Conservation (phyloP, 768 basidiomycete species). For the Pisolithus sp. region DNA sequence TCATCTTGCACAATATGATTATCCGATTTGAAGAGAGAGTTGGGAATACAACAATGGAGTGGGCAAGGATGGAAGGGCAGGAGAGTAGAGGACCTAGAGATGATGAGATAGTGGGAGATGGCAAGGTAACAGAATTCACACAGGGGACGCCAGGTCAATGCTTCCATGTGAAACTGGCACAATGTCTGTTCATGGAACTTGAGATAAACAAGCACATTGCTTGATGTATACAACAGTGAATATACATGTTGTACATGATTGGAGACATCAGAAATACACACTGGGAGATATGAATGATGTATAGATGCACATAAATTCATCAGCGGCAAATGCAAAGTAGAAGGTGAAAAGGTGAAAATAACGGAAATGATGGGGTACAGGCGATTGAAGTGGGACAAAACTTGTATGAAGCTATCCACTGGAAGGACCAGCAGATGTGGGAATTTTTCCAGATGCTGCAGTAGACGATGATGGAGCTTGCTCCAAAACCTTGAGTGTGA, state of each 20-base stretch:
- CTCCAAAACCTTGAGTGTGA: neutral
- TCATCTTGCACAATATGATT: conserved; percentile 5
- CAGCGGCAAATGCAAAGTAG: neutral
- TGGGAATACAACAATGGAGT: neutral
- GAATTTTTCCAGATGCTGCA: too few relatives aligned
- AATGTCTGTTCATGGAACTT: neutral
- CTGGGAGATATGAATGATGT: neutral
- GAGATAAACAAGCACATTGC: neutral
- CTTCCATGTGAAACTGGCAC: neutral
- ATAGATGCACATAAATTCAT: neutral
- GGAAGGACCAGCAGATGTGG: neutral
- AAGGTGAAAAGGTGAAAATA: neutral
- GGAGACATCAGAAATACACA: neutral
- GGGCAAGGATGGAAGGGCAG: neutral
- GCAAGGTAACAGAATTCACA: neutral
- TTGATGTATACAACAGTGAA: neutral
- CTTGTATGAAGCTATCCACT: neutral
- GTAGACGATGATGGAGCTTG: neutral
- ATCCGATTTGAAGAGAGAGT: neutral
- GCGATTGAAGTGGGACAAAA: neutral
- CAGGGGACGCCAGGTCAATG: neutral
- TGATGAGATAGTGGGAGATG: neutral
- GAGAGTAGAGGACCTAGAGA: neutral
- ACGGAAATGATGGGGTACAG: too few relatives aligned
- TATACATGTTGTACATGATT: neutral